Percentiles rank a stretch among this genome's conserved stretches.
phyloP scores from a whole-genome alignment of 1,139 yeast genomes.

The Yamadazyma friedrichii region DNA sequence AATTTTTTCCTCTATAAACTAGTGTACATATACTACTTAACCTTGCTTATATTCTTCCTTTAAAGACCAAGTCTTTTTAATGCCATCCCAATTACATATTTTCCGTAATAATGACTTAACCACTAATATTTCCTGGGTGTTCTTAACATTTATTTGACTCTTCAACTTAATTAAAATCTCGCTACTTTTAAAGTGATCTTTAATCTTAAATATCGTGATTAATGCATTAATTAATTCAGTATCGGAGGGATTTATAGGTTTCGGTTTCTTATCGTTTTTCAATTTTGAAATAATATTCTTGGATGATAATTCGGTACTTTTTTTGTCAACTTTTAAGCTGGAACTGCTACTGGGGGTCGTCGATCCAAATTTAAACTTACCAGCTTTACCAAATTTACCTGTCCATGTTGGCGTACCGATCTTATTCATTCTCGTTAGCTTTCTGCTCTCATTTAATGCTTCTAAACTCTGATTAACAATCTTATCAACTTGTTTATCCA shows the following conservation, averaged over 20 bases:
- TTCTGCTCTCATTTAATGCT: conserved; percentile 68
- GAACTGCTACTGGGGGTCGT: not conserved
- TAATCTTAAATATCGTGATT: conserved; percentile 27
- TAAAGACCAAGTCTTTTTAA: conserved; percentile 54
- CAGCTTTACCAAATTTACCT: conserved; percentile 86
- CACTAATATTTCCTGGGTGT: conserved; percentile 58
- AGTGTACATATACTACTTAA: too few relatives aligned
- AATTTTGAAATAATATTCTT: conserved; percentile 21
- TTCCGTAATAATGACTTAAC: conserved; percentile 68
- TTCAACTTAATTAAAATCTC: conserved; percentile 49
- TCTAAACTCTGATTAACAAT: conserved; percentile 78
- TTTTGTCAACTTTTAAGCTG: conserved; percentile 1
- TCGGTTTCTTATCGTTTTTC: conserved; percentile 1
- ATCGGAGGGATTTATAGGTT: conserved; percentile 6
- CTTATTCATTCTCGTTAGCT: conserved; percentile 57
- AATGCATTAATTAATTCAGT: conserved; percentile 25
- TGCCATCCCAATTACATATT: conserved; percentile 67
- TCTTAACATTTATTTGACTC: conserved; percentile 40
- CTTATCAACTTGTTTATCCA: conserved; percentile 73
- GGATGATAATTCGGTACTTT: not conserved
- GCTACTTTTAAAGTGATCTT: conserved; percentile 42
- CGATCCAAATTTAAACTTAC: conserved; percentile 31
- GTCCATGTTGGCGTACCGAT: conserved; percentile 97
- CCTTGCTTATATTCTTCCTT: too few relatives aligned
- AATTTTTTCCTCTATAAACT: too few relatives aligned